Evolutionary conservation across 805 yeast species (phyloP), one percentile per base, ranked within the genome.

Genomic region (Nematodospora valgi): DNA sequence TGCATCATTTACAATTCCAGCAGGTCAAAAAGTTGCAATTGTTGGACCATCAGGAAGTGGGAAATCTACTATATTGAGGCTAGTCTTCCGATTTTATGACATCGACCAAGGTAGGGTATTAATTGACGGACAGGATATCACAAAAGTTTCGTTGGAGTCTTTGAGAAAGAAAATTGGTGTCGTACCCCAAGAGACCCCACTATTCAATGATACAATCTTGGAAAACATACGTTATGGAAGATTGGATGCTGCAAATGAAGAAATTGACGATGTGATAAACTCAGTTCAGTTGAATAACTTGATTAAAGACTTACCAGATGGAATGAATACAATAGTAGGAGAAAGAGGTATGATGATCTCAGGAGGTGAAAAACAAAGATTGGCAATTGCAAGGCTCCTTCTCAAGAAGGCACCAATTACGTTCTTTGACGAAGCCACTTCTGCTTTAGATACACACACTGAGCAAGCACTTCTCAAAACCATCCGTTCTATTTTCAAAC

Each of bases 281-380:
- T 75, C 77, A 48, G 95, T 95, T 4, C 80, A 84, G 48, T 68
- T 91, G 42, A 75, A 75, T 41, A 56, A 61, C 16, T 63, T 91
- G 30, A 70, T 91, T 11, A 47, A 57, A 5, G 85, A 80, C 28
- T 60, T 93, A 30, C 98, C 98, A 0, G 84, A 85, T 10, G 96
- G 97, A 1, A 66, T 75, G 26, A 68, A 82, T 19, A 93, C 98
- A 0, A 69, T 86, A 39, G 98, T 93, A 12, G 98, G 98, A 32
- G 98, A 93, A 58, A 70, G 94, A 53, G 98, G 98, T n/a, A 73
- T 93, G 74, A 93, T 93, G 98, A 89, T 93, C 30, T 87, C 96
- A 17, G 98, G 98, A n/a, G 98, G 98, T 41, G 98, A 93, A 57
- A 89, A 93, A 56, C 98, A 93, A 61, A 68, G 98, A 43, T 68